These are phyloP conservation scores for Ophiostoma sp. DNA, from an alignment of 2,329 filamentous ascomycete species.

Conservation along the genomic window DNA sequence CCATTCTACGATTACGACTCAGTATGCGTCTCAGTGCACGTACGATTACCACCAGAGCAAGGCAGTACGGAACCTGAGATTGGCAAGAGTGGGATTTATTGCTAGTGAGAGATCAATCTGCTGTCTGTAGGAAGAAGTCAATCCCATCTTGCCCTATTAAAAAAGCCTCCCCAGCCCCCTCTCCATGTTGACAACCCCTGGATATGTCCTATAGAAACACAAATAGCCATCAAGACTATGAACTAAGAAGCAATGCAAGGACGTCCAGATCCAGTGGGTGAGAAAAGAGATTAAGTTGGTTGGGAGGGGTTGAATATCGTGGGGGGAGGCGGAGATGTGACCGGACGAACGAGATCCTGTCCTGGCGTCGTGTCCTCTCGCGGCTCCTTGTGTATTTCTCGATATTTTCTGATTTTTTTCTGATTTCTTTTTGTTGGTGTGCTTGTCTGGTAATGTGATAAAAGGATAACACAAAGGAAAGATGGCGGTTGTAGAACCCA, in stretches of 20 bases:
- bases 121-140: not conserved
- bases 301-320: not conserved
- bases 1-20: too few species aligned
- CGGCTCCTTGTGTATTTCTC: not conserved
- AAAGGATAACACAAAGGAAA: conserved; percentile 2
- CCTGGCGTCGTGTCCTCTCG: not conserved
- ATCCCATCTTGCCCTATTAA: not conserved
- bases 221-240: conserved; percentile 3
- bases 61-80: too few species aligned
- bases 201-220: conserved; percentile 9
- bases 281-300: not conserved
- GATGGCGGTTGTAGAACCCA: not conserved
- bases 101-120: not conserved
- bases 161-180: not conserved
- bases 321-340: not conserved
- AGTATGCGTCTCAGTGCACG: too few species aligned
- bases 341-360: not conserved
- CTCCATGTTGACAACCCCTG: not conserved
- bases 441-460: not conserved
- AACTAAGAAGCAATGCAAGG: conserved; percentile 10
- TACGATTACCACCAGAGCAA: too few species aligned
- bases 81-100: not conserved
- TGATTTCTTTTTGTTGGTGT: not conserved
- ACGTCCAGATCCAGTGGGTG: conserved; percentile 13
- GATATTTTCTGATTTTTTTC: not conserved